These are phyloP conservation scores for Xylaria sp. DNA, from an alignment of 495 filamentous ascomycete species.

Conservation along the genomic window DNA sequence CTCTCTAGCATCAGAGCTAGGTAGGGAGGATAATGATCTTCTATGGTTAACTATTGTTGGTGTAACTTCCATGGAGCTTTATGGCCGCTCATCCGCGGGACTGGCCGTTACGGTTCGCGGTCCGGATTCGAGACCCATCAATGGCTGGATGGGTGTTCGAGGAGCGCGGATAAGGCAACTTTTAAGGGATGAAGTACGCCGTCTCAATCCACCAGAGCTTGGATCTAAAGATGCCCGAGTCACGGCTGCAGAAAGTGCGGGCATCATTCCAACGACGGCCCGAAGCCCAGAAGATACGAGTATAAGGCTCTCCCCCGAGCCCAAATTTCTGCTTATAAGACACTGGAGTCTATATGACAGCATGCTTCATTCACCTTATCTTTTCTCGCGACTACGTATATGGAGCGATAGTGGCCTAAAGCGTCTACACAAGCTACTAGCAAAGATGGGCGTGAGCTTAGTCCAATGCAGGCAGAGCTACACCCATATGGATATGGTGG, in stretches of 20 bases:
- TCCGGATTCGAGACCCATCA: conserved; percentile 58
- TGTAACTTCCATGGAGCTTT: conserved; percentile 88
- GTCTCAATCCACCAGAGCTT: conserved; percentile 84
- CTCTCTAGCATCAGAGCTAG: conserved; percentile 91
- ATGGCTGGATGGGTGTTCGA: conserved; percentile 81
- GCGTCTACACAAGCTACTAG: conserved; percentile 91
- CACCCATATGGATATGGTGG: conserved; percentile 97
- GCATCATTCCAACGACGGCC: conserved; percentile 86
- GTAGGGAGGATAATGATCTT: conserved; percentile 94
- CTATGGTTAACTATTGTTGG: conserved; percentile 95
- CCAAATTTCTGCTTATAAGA: conserved; percentile 88
- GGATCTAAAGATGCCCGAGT: conserved; percentile 29
- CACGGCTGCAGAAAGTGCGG: conserved; percentile 63
- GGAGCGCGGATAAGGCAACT: conserved; percentile 85
- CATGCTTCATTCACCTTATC: conserved; percentile 96
- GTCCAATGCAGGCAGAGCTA: conserved; percentile 94
- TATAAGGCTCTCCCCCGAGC: conserved; percentile 93
- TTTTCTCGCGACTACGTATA: conserved; percentile 89
- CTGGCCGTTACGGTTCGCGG: conserved; percentile 72
- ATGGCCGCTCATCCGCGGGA: conserved; percentile 82
- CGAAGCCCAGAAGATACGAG: conserved; percentile 87
- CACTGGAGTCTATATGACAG: conserved; percentile 98
- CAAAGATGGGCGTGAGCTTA: conserved; percentile 96
- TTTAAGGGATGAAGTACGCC: conserved; percentile 90
- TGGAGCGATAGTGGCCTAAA: conserved; percentile 92